Evolutionary conservation across 1,139 yeast species (phyloP).

Genomic region (Debaryomyces udenii): DNA sequence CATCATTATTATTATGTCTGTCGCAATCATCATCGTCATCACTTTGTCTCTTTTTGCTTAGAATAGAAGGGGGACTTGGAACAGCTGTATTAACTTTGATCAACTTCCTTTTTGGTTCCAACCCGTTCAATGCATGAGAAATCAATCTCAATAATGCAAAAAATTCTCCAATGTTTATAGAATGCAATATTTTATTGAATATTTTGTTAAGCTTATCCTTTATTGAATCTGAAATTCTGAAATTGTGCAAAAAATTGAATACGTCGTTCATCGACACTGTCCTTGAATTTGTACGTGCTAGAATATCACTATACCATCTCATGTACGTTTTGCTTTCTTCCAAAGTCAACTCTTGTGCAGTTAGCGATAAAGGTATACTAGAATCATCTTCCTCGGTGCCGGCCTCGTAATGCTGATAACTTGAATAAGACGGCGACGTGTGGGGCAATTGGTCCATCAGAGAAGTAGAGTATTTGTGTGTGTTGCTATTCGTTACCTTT

Average conservation of each 20-base stretch:
- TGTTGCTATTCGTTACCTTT: not conserved
- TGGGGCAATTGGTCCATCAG: slow-evolving; percentile 18
- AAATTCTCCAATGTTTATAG: slow-evolving; percentile 73
- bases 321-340: slow-evolving; percentile 73
- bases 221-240: slow-evolving; percentile 48
- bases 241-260: slow-evolving; percentile 63
- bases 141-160: slow-evolving; percentile 70
- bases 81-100: slow-evolving; percentile 57
- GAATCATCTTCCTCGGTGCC: slow-evolving; percentile 20
- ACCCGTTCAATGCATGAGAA: slow-evolving; percentile 55
- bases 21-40: slow-evolving; percentile 38
- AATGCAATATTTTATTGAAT: slow-evolving; percentile 51
- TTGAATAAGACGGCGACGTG: slow-evolving; percentile 5
- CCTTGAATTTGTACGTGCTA: slow-evolving; percentile 57
- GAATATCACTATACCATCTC: slow-evolving; percentile 76
- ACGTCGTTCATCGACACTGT: slow-evolving; percentile 65
- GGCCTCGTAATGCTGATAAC: not conserved
- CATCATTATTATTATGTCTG: slow-evolving; percentile 30
- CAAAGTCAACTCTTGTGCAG: slow-evolving; percentile 60
- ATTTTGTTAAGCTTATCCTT: slow-evolving; percentile 51
- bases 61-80: slow-evolving; percentile 70
- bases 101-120: slow-evolving; percentile 52
- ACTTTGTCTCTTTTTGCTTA: slow-evolving; percentile 55
- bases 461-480: slow-evolving; percentile 10
- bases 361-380: slow-evolving; percentile 60